Evolutionary conservation across 1,284 basidiomycete species (phyloP), one percentile per base, ranked within the genome.

Genomic region (Fomitopsis betulina): DNA sequence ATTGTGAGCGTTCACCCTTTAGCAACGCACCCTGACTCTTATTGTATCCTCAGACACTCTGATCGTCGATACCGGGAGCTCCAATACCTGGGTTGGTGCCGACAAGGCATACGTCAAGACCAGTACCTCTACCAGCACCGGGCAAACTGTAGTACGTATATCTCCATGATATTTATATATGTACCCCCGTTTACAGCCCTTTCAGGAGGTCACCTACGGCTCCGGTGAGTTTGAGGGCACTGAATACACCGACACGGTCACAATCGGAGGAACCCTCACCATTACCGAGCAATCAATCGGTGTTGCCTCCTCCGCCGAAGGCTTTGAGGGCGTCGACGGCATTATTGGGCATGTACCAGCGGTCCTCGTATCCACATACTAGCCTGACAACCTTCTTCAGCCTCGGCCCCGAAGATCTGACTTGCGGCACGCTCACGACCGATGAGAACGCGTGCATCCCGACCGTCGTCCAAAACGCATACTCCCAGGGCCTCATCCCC

Each of bases 1-100:
- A 55, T n/a, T 69, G 64, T 66, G 30, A 35, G 55, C 33, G 15
- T 23, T 37, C 53, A n/a, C 43, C 15, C 27, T 17, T 17, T 53
- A 33, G 17, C 12, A 8, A 32, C 27, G 3, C 25, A 6, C 5
- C 37, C 27, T 32, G 33, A 57, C 32, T 51, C 13, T 15, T 21
- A 5, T 30, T 12, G 23, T 25, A 19, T 5, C 12, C 7, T 15
- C 49, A 68, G 67, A 67, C 58, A 58, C 60, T 40, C 55, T 71
- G 30, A 62, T 71, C 50, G 60, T 70, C 39, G 70, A 71, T 43
- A 69, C 68, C 2, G 70, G 70, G n/a, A 69, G 68, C 55, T 85
- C 84, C 23, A 86, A 85, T 72, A 87, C 84, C 7, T 87, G 86
- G 85, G 72, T 87, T 49, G 84, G 85, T 25, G 82, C 84, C 12